phyloP scores from a whole-genome alignment of 2,329 filamentous ascomycete genomes.

The Aspergillus novofumigatus region DNA sequence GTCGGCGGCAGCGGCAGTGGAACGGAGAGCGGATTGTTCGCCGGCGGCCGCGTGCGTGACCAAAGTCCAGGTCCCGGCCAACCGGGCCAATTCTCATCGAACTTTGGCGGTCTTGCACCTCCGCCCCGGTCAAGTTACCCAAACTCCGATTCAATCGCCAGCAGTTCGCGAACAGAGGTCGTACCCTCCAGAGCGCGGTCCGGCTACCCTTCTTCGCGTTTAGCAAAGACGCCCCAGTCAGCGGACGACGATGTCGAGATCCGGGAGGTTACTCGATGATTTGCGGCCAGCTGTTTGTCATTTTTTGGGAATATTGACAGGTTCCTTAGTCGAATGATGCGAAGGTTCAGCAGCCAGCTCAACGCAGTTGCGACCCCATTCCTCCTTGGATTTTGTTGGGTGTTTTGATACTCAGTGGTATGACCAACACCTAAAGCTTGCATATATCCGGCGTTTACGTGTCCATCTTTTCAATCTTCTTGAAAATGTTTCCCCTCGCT shows the following conservation, averaged over 20 bases:
- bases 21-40: constrained; percentile 20
- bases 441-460: constrained; percentile 18
- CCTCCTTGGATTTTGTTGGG: neutral
- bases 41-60: constrained; percentile 13
- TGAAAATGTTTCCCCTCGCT: neutral
- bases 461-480: constrained; percentile 1
- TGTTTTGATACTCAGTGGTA: neutral
- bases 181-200: constrained; percentile 11
- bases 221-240: constrained; percentile 18
- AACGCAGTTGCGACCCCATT: neutral
- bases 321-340: neutral
- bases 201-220: constrained; percentile 14
- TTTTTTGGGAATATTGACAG: neutral
- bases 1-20: constrained; percentile 17
- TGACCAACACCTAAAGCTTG: constrained; percentile 3
- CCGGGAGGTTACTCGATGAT: constrained; percentile 20
- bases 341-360: neutral
- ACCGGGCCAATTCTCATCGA: constrained; percentile 7
- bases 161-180: constrained; percentile 27
- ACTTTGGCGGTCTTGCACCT: constrained; percentile 13
- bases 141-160: constrained; percentile 21
- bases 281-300: neutral
- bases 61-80: constrained; percentile 12
- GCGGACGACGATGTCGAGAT: constrained; percentile 21
- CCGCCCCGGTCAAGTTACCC: constrained; percentile 13